Conservation (phyloP, 257 asterid genomes). For the Solanum tarijense region DNA sequence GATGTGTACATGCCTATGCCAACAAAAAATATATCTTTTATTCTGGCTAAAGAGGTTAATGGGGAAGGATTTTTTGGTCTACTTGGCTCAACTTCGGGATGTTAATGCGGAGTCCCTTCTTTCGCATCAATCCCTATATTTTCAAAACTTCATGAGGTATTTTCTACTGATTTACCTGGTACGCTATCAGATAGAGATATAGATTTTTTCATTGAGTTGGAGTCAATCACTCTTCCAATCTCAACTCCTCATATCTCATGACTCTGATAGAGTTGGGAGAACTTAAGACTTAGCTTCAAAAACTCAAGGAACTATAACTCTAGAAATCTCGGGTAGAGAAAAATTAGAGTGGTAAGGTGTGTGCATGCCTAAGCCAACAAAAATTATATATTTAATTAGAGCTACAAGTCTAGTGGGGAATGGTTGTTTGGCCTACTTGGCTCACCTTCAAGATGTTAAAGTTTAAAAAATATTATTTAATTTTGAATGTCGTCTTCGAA, state of each 20-base stretch:
- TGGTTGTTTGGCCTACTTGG: neutral
- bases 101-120: neutral
- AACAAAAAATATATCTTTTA: no score
- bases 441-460: no score
- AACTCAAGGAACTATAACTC: neutral
- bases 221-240: neutral
- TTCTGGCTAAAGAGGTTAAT: no score
- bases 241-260: neutral
- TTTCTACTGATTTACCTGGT: neutral
- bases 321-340: neutral
- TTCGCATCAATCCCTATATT: no score
- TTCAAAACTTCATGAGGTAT: neutral
- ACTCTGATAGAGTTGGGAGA: neutral
- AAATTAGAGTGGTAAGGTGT: neutral
- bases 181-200: no score
- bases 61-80: neutral
- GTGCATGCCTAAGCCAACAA: neutral
- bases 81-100: neutral
- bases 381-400: no score
- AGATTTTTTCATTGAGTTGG: neutral
- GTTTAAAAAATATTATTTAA: no score
- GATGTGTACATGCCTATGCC: no score
- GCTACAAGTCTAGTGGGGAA: neutral
- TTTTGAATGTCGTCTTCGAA: no score
- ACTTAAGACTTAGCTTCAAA: neutral